Evolutionary conservation across 106 monocot genomes (phyloP), one percentile per base, ranked within the genome.

Genomic region (Dendrobium huoshanense): DNA sequence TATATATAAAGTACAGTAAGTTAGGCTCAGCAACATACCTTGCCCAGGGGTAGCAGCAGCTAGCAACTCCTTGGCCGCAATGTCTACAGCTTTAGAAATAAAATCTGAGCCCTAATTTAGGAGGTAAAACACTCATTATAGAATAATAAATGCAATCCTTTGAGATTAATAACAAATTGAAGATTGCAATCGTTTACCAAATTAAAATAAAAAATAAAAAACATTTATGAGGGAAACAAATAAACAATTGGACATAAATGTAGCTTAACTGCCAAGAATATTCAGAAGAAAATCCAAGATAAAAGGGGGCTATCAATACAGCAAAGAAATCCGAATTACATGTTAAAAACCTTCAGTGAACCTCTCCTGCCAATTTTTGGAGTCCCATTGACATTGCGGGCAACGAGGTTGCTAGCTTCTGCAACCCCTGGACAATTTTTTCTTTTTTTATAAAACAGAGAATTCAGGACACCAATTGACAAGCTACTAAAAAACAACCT

Each of bases 1-100:
- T 20, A 11, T 44, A 17, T 15, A 51, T 27, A 72, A 80, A 80
- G 29, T 7, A 13, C 19, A 37, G 17, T 20, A 75, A 81, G 31
- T 20, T 55, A 43, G 61, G 2, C 15, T 11, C 55, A 29, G 77
- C 5, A 78, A 49, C 31, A 77, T 84, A 95, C 92, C 92, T 95
- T 92, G 79, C 80, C 95, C 95, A 40, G 95, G 90, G 67, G 90
- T 89, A 73, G 95, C 92, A 80, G 90, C 83, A 55, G 92, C 88
- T 81, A 89, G 61, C 64, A 95, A 85, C 80, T 95, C 95, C 79
- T 80, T 85, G 20, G 79, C 89, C 44, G 90, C 92, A 79, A 95
- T 80, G 86, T 95, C 95, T 86, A 95, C 87, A 79, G 90, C 92
- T 87, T 90, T 88, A 68, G 87, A 79, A 77, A 84, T 86, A 87